A percentile compares a stretch with the other conserved stretches of the same genome.
Evolutionary conservation across 108 stramenopile genomes (phyloP).

Genomic region (Cyclotella baltica): DNA sequence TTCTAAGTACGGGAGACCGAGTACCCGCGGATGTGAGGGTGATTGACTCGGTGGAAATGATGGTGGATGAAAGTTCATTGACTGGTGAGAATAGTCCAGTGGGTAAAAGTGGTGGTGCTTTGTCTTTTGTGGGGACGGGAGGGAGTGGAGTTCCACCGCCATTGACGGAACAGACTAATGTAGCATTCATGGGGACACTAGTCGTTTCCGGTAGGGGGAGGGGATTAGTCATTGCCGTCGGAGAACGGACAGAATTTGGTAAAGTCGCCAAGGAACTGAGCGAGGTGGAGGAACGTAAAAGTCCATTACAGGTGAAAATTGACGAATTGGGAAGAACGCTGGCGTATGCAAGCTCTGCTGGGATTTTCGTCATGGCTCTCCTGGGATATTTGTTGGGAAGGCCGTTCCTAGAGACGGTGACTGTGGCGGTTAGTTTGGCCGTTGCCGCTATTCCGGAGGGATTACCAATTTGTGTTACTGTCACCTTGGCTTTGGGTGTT

Average conservation of each 20-base stretch:
- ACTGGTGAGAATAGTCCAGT: constrained; percentile 95
- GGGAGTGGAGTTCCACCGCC: constrained; percentile 13
- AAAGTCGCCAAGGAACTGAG: constrained; percentile 86
- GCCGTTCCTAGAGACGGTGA: constrained; percentile 86
- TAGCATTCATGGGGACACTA: constrained; percentile 95
- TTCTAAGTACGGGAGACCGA: constrained; percentile 89
- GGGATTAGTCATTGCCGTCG: constrained; percentile 91
- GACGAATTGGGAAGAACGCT: constrained; percentile 93
- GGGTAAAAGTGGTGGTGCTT: constrained; percentile 63
- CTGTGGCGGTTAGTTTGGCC: constrained; percentile 96
- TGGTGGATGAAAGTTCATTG: constrained; percentile 87
- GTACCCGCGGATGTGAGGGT: constrained; percentile 97
- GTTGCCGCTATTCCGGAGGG: constrained; percentile 99
- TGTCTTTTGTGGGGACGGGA: constrained; percentile 2
- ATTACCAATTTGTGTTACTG: constrained; percentile 90
- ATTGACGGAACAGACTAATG: constrained; percentile 78
- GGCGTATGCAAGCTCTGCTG: constrained; percentile 76
- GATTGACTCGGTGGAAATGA: constrained; percentile 81
- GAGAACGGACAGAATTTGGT: constrained; percentile 91
- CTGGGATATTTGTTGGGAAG: constrained; percentile 86
- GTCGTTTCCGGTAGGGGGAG: constrained; percentile 90
- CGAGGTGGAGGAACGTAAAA: constrained; percentile 80
- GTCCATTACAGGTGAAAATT: constrained; percentile 95
- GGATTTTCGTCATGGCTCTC: constrained; percentile 89
- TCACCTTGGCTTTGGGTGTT: constrained; percentile 93